Percentiles rank a stretch among this genome's conserved stretches.
phyloP scores from a whole-genome alignment of 2,329 filamentous ascomycete genomes.

The Niveomyces coronatus region DNA sequence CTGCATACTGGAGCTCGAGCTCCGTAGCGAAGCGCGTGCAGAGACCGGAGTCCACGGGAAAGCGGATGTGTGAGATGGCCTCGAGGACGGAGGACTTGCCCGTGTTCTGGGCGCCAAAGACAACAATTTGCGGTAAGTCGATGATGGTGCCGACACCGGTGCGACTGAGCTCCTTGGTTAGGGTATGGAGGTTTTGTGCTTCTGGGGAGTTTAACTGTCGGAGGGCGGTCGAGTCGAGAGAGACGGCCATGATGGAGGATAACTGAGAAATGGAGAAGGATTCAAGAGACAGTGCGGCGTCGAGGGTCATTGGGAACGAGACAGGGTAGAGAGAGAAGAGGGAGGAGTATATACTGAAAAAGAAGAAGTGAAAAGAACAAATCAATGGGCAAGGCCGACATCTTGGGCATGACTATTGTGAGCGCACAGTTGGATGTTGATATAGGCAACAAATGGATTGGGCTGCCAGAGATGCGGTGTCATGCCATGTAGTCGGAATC shows the following conservation, averaged over 20 bases:
- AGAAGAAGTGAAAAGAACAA: too few species aligned
- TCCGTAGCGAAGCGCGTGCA: conserved; percentile 43
- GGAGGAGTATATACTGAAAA: too few species aligned
- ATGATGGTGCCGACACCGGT: conserved; percentile 2
- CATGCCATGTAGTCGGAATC: too few species aligned
- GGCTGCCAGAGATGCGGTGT: too few species aligned
- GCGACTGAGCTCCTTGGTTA: background rate
- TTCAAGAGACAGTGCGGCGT: too few species aligned
- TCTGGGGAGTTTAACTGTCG: background rate
- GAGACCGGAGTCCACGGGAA: conserved; percentile 32
- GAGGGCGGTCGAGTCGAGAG: background rate
- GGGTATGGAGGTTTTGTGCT: background rate
- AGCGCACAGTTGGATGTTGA: too few species aligned
- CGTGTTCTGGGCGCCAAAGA: conserved; percentile 76
- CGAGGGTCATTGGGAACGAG: too few species aligned
- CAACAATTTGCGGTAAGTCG: conserved; percentile 52
- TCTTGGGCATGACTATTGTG: too few species aligned
- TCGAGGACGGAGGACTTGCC: conserved; percentile 81
- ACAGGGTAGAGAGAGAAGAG: too few species aligned
- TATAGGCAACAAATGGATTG: too few species aligned
- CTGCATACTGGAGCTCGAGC: conserved; percentile 35
- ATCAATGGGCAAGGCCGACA: too few species aligned
- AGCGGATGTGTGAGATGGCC: conserved; percentile 41
- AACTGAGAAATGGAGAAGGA: background rate
- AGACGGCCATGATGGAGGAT: background rate